These are phyloP conservation scores for Botryotinia convoluta DNA, from an alignment of 2,329 filamentous ascomycete genomes.

Conservation along the genomic window DNA sequence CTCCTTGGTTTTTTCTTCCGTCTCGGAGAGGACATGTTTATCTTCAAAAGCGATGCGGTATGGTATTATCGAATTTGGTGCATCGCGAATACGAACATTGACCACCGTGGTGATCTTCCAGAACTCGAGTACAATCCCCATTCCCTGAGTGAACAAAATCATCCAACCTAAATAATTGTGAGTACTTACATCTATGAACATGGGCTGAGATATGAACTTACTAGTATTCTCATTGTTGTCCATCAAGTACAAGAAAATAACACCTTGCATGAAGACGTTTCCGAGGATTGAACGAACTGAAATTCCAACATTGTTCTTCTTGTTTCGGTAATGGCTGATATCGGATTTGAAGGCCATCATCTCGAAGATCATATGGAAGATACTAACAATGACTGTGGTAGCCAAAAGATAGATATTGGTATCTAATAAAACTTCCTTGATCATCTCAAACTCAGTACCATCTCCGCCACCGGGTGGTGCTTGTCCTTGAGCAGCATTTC, in stretches of 20 bases:
- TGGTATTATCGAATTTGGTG: slow-evolving; percentile 68
- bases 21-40: slow-evolving; percentile 93
- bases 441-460: slow-evolving; percentile 91
- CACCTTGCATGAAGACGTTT: slow-evolving; percentile 94
- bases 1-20: slow-evolving; percentile 96
- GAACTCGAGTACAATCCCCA: slow-evolving; percentile 63
- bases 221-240: slow-evolving; percentile 96
- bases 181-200: slow-evolving; percentile 2
- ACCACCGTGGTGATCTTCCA: slow-evolving; percentile 99
- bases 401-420: slow-evolving; percentile 89
- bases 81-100: slow-evolving; percentile 75
- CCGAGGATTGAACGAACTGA: slow-evolving; percentile 93
- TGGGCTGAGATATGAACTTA: slow-evolving; percentile 20
- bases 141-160: slow-evolving; percentile 86
- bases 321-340: slow-evolving; percentile 97
- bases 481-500: slow-evolving; percentile 63
- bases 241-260: slow-evolving; percentile 95
- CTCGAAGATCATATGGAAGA: slow-evolving; percentile 93
- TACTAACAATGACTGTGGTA: slow-evolving; percentile 78
- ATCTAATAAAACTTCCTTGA: slow-evolving; percentile 93
- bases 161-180: slow-evolving; percentile 64
- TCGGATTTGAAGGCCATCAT: slow-evolving; percentile 96
- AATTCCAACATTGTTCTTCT: slow-evolving; percentile 98
- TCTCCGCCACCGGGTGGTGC: slow-evolving; percentile 70
- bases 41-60: slow-evolving; percentile 87